A percentile compares a stretch with the other conserved stretches of the same genome.
These are phyloP conservation scores for Linum lewisii DNA, from an alignment of 345 rosid genomes.

Conservation along the genomic window DNA sequence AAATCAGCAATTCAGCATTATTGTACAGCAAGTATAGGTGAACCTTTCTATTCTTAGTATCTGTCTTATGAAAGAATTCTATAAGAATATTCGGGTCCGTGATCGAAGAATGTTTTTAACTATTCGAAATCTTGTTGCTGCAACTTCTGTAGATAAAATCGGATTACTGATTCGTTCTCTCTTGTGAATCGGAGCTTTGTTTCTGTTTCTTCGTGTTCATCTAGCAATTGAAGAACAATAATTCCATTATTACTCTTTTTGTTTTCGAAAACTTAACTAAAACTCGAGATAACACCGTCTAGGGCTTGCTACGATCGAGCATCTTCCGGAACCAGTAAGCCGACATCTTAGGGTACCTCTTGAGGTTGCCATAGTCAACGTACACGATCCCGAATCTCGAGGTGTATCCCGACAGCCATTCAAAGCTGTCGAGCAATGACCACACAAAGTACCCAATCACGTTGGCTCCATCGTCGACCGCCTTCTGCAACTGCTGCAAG, in stretches of 20 bases:
- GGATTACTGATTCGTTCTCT: no score
- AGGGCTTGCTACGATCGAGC: conserved; percentile 28
- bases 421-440: conserved; percentile 94
- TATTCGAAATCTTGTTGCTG: no score
- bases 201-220: no score
- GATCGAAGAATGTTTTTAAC: no score
- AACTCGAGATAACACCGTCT: no score
- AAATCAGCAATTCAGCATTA: neutral
- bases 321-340: conserved; percentile 79
- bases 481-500: conserved; percentile 74
- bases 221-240: no score
- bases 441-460: conserved; percentile 81
- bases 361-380: conserved; percentile 55
- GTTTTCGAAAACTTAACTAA: no score
- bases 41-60: neutral
- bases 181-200: no score
- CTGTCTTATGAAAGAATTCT: neutral
- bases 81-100: no score
- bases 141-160: no score
- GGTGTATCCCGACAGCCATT: conserved; percentile 89
- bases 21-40: neutral
- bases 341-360: conserved; percentile 88
- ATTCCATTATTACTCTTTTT: no score
- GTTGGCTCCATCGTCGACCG: conserved; percentile 75
- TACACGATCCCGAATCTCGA: conserved; percentile 95